Conservation (phyloP, 306 rosid species). For the Geum urbanum region DNA sequence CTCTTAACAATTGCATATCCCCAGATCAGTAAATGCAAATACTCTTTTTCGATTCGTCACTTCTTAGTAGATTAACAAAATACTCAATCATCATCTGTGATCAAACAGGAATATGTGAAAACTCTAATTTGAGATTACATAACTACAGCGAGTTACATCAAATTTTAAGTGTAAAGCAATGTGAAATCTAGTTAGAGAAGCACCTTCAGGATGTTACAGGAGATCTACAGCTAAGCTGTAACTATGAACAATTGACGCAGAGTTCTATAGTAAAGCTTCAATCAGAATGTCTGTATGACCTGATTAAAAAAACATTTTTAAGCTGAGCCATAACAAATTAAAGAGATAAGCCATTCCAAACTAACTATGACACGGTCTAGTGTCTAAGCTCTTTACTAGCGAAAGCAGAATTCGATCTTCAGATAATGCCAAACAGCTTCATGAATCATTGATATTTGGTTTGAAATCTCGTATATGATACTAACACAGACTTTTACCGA, state of each 20-base stretch:
- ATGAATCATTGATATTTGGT: background rate
- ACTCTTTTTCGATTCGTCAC: slow-evolving; percentile 23
- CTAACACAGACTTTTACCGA: background rate
- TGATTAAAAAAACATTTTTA: background rate
- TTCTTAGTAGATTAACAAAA: slow-evolving; percentile 27
- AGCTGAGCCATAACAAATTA: background rate
- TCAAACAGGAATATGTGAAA: slow-evolving; percentile 11
- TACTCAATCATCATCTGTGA: background rate
- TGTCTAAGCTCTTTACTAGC: too few species aligned
- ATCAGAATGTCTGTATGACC: background rate
- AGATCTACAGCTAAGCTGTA: background rate
- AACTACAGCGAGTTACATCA: background rate
- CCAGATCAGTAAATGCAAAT: slow-evolving; percentile 16
- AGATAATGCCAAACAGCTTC: slow-evolving; percentile 17
- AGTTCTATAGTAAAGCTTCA: background rate
- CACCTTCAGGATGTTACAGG: background rate
- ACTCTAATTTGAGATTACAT: background rate
- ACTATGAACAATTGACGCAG: background rate
- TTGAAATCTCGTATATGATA: background rate
- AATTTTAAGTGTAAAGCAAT: background rate
- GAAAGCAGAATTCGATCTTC: background rate
- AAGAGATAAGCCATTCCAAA: background rate
- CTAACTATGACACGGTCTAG: too few species aligned
- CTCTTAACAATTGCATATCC: slow-evolving; percentile 21
- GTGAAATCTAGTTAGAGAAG: background rate